Base-by-base conservation (phyloP, 1,284 basidiomycete species). In the Ustilago xerochloae region DNA sequence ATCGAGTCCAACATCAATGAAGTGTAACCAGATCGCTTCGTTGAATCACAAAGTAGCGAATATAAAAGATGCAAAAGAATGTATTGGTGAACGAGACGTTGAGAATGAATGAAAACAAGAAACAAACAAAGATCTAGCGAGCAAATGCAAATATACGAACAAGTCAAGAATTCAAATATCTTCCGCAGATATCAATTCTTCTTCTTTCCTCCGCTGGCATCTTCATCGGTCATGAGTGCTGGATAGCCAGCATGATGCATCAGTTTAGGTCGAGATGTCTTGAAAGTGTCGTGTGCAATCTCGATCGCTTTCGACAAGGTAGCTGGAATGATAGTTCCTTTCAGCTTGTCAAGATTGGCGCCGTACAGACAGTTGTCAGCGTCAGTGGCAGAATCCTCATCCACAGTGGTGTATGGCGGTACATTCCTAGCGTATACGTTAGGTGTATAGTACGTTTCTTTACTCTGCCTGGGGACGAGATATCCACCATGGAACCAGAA, bases 401-500 rank as follows among this genome's bases (percentile, higher is more conserved):
- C 69, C 6, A 59, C 46, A 5, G 55, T 68, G 4, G 59, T 56
- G 38, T 66, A 66, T 0, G 65, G 65, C 2, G 69, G 69, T 0
- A 58, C 48, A 32, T 72, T 61, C 28, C 69, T 38, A 1, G 69
- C 59, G 29, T 57, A 66, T 3, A 72, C 69, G 45, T 72, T 72
- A 36, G 69, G 69, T 5, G 56, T 66, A 48, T 47, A 72, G 63
- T 66, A 72, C 7, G 41, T 59, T 29, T 72, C 69, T 3, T 51
- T 46, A 7, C 3, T 43, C 29, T 52, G 47, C 6, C 63, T 47
- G 5, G 54, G 48, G 8, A 66, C 41, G 10, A 72, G 41, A 18
- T 38, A 53, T 8, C 63, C 59, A 16, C 63, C 63, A 43, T 72
- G 55, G 60, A 72, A 72, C 69, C 69, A 72, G 60, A 72, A 66